Evolutionary conservation across 2,329 filamentous ascomycete genomes (phyloP), one percentile per base, ranked within the genome.

Genomic region (Periconia sp.): DNA sequence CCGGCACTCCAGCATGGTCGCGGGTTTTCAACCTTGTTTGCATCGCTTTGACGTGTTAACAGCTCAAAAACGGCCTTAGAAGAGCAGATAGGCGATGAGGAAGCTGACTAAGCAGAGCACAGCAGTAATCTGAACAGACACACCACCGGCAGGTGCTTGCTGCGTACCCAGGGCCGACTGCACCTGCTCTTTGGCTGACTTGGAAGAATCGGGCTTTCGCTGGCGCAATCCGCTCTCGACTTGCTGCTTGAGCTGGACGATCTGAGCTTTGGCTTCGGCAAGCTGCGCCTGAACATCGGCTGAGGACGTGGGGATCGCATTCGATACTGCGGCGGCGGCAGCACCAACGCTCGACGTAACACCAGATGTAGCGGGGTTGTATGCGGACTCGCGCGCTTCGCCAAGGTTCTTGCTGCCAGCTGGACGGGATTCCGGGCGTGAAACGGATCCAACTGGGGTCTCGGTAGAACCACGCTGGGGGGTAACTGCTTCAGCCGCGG

Each of bases 81-180:
- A 99, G 81, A 99, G 92, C 75, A 97, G 85, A 77, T 97, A 99
- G 51, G 92, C 94, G 64, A 97, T 83, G 70, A 99, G 77, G 79
- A 99, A 99, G 80, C 91, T 92, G 59, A 96, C 66, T 66, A 99
- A 80, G 72, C 92, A 97, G 42, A 99, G 79, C 19, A 85, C 80
- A 19, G 94, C 93, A 43, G 90, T 90, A 58, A 93, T 84, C 73
- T 93, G 88, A 47, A 99, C 85, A 0, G 94, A 87, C 3, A 99
- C 93, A 19, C 94, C 93, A 64, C 92, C 86, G 18, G 78, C 74
- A 41, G 77, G 61, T 76, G 86, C 72, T 74, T 83, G 74, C 50
- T 76, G 73, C 43, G 76, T 62, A 77, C 81, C 70, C 78, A 81
- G 57, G 78, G 79, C 64, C 78, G 77, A 74, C 76, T 79, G 58